Percentiles rank a stretch among this genome's conserved stretches.
Evolutionary conservation across 75 land plant species (phyloP).

Genomic region (Pinus tabuliformis): DNA sequence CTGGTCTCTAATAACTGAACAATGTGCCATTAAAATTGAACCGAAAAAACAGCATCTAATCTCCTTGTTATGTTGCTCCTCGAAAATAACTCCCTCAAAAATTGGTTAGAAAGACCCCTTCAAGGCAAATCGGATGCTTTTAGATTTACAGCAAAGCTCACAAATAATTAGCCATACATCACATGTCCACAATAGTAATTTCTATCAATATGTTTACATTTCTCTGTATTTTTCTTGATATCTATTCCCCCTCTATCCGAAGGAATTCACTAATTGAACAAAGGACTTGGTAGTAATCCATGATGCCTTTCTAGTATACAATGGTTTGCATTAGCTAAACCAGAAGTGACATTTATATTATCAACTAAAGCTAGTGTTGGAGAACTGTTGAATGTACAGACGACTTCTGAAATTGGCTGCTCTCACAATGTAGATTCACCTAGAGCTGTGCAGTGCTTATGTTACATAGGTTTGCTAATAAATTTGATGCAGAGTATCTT

Average conservation of each 20-base stretch:
- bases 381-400: conserved; percentile 1
- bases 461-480: neutral
- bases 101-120: neutral
- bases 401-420: neutral
- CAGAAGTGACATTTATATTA: conserved; percentile 1
- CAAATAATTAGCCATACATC: neutral
- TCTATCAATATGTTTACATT: neutral
- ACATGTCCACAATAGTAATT: neutral
- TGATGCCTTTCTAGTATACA: conserved; percentile 5
- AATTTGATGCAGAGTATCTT: neutral
- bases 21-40: neutral
- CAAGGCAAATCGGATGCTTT: neutral
- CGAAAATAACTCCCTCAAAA: neutral
- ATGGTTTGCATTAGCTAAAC: conserved; percentile 11
- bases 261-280: neutral
- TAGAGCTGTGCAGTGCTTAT: neutral
- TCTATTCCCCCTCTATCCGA: neutral
- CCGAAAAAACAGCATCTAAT: neutral
- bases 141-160: neutral
- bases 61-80: neutral
- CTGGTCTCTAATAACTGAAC: neutral
- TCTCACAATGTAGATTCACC: neutral
- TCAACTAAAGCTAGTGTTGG: neutral
- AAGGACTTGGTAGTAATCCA: neutral
- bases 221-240: neutral